Base-by-base conservation (phyloP, 495 filamentous ascomycete genomes). In the Hypoxylon fragiforme region DNA sequence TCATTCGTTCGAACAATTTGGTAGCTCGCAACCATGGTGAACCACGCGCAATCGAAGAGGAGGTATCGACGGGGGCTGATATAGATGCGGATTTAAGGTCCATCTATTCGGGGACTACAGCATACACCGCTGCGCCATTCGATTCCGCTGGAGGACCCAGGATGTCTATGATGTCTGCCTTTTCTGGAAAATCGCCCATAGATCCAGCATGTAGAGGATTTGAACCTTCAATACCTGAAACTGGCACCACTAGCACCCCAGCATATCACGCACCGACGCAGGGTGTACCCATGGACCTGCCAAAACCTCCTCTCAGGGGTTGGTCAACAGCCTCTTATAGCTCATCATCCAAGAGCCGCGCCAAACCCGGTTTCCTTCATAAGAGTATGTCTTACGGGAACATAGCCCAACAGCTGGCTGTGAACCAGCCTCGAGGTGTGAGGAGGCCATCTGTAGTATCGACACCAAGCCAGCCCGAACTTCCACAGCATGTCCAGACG, bases 1-100 rank as follows among this genome's bases (percentile, higher is more conserved):
- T 80, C 44, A 75, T 79, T 24, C 70, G 75, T 11, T 77, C 76
- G 9, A 74, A 77, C 57, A 77, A 77, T 45, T 60, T 78, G 7
- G 54, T 54, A 7, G 34, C 32, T 24, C 44, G 47, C 5, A 41
- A 16, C 5, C 28, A 57, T 6, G 18, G 15, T 12, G 51, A 57
- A 14, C 53, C 39, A 36, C 45, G 28, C 16, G n/a, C 45, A 32
- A 1, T 56, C 6, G 56, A 55, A 13, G 59, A 62, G 43, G 59
- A 62, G 21, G 40, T 52, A 9, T 36, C 44, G 6, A 46, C 35
- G 15, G 44, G 43, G 24, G 54, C 38, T 19, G 59, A 62, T 32
- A 48, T 48, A 18, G 59, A 62, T 14, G 46, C 43, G 11, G 64
- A 66, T 44, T 50, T 51, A n/a, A 46, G 53, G 3, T 66, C 64